Percentiles rank a stretch among this genome's conserved stretches.
Evolutionary conservation across 257 asterid genomes (phyloP).

Genomic region (Ajuga chamaepitys): DNA sequence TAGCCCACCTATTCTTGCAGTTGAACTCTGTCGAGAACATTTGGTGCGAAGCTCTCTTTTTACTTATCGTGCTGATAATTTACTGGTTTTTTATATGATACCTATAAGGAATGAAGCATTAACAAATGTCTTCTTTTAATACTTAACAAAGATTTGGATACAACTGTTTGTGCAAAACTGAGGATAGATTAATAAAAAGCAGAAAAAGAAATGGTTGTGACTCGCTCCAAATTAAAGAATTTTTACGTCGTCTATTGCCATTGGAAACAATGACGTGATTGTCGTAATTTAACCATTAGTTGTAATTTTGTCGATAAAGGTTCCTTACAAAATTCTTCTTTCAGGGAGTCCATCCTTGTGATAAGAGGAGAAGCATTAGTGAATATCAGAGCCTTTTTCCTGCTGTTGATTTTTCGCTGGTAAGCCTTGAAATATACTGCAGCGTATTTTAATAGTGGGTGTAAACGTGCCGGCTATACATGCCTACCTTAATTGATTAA

Average conservation of each 20-base stretch:
- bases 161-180: background rate
- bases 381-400: constrained; percentile 81
- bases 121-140: no score
- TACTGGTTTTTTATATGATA: background rate
- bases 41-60: constrained; percentile 43
- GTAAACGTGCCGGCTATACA: constrained; percentile 4
- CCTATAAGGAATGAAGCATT: background rate
- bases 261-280: no score
- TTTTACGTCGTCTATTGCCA: no score
- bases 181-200: background rate
- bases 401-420: constrained; percentile 82
- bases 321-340: constrained; percentile 10
- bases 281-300: no score
- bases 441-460: background rate
- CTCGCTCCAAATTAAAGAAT: no score
- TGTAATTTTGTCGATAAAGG: no score
- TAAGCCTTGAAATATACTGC: constrained; percentile 16
- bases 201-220: no score
- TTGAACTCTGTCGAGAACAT: constrained; percentile 92
- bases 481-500: background rate
- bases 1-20: constrained; percentile 75
- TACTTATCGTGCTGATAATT: background rate
- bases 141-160: background rate
- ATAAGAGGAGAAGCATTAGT: constrained; percentile 71
- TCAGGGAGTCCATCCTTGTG: constrained; percentile 99